These are phyloP conservation scores for Populus ilicifolia DNA, from an alignment of 345 rosid genomes.

Conservation along the genomic window DNA sequence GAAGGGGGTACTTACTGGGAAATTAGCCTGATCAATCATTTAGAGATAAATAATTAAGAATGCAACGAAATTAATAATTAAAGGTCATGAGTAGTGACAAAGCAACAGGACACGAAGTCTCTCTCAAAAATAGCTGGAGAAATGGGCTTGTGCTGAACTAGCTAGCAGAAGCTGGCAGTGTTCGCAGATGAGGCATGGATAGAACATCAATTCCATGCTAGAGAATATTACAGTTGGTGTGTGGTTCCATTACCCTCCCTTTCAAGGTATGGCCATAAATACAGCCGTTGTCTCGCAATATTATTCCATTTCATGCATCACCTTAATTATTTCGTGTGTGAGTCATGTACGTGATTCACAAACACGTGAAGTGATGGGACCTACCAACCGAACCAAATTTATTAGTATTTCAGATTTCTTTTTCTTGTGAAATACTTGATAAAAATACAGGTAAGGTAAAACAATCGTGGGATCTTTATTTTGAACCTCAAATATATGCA, in stretches of 20 bases:
- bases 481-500: no score
- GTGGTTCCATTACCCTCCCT: neutral
- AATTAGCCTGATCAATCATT: no score
- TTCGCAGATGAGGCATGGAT: neutral
- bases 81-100: no score
- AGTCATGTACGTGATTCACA: neutral
- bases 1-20: no score
- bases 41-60: no score
- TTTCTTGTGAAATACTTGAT: no score
- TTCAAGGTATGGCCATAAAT: neutral
- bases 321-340: neutral
- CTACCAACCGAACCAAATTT: neutral
- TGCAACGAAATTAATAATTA: no score
- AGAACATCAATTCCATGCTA: neutral
- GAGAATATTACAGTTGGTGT: conserved; percentile 1
- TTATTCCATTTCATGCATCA: neutral
- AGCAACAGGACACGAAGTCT: neutral
- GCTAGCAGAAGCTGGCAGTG: neutral
- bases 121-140: conserved; percentile 9
- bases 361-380: conserved; percentile 9
- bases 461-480: no score
- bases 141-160: neutral
- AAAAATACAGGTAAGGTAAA: no score
- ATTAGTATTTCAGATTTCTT: neutral
- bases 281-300: neutral